Evolutionary conservation across 306 rosid species (phyloP).

Genomic region (Pachyrhizus erosus): DNA sequence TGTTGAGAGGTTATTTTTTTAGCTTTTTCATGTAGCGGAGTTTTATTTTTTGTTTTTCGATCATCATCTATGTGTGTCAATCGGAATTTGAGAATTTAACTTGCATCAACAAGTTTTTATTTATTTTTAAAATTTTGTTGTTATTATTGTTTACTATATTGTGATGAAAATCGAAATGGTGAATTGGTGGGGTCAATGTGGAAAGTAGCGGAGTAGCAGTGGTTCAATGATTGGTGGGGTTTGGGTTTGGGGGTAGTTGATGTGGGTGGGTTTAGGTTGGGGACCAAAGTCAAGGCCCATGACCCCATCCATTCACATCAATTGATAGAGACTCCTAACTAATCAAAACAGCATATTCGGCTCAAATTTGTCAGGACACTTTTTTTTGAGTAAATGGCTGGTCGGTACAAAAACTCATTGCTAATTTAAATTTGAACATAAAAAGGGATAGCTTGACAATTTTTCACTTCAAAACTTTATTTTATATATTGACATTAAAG

Average conservation of each 20-base stretch:
- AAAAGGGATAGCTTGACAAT: too few species aligned
- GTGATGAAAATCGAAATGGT: slow-evolving; percentile 26
- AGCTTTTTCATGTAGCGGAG: background rate
- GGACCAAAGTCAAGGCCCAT: slow-evolving; percentile 34
- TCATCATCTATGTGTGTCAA: slow-evolving; percentile 17
- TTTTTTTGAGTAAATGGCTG: too few species aligned
- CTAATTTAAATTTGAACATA: too few species aligned
- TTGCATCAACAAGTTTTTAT: background rate
- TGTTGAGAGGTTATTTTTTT: background rate
- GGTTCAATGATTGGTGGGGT: slow-evolving; percentile 59
- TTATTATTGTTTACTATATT: background rate
- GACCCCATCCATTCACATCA: background rate
- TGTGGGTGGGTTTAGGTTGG: slow-evolving; percentile 47
- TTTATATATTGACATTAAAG: too few species aligned
- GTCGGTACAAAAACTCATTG: too few species aligned
- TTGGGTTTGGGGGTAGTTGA: slow-evolving; percentile 1
- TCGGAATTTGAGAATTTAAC: slow-evolving; percentile 41
- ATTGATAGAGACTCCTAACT: slow-evolving; percentile 40
- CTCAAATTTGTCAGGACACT: background rate
- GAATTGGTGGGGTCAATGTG: slow-evolving; percentile 37
- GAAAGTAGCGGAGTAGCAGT: background rate
- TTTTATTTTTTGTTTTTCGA: background rate
- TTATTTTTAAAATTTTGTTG: background rate
- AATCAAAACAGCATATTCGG: slow-evolving; percentile 12
- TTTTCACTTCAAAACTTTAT: too few species aligned